Percentiles rank a stretch among this genome's conserved stretches.
phyloP scores from a whole-genome alignment of 176 grass and related monocot genomes.

The Musa schizocarpa region DNA sequence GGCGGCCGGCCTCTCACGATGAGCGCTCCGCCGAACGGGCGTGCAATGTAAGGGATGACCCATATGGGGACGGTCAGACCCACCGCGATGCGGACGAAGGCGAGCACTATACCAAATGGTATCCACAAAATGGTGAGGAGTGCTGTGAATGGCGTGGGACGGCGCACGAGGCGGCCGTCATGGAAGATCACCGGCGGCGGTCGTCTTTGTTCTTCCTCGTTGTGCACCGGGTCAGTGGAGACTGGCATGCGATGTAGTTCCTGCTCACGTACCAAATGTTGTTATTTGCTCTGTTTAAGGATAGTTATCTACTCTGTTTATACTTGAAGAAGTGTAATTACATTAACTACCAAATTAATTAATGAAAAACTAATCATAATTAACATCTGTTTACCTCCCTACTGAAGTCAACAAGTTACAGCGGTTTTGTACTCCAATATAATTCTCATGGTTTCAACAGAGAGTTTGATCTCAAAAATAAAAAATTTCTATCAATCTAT shows the following conservation, averaged over 20 bases:
- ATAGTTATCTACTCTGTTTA: too few relatives aligned
- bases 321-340: too few relatives aligned
- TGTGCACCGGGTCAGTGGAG: conserved; percentile 16
- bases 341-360: too few relatives aligned
- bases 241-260: conserved; percentile 1
- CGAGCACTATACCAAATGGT: conserved; percentile 50
- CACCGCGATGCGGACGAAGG: conserved; percentile 64
- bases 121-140: conserved; percentile 74
- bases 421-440: too few relatives aligned
- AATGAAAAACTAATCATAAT: too few relatives aligned
- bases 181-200: conserved; percentile 82
- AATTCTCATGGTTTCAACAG: too few relatives aligned
- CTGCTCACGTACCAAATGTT: not conserved
- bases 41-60: conserved; percentile 36
- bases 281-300: too few relatives aligned
- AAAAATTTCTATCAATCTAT: too few relatives aligned
- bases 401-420: too few relatives aligned
- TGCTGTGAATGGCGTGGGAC: conserved; percentile 60
- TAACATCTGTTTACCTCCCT: too few relatives aligned
- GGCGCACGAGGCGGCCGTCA: conserved; percentile 61
- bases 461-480: too few relatives aligned
- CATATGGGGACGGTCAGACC: conserved; percentile 56
- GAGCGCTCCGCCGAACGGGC: conserved; percentile 56
- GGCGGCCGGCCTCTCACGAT: conserved; percentile 45
- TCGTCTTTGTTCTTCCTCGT: conserved; percentile 6